These are phyloP conservation scores for Fomitopsis betulina DNA, from an alignment of 1,284 basidiomycete genomes.

Conservation along the genomic window DNA sequence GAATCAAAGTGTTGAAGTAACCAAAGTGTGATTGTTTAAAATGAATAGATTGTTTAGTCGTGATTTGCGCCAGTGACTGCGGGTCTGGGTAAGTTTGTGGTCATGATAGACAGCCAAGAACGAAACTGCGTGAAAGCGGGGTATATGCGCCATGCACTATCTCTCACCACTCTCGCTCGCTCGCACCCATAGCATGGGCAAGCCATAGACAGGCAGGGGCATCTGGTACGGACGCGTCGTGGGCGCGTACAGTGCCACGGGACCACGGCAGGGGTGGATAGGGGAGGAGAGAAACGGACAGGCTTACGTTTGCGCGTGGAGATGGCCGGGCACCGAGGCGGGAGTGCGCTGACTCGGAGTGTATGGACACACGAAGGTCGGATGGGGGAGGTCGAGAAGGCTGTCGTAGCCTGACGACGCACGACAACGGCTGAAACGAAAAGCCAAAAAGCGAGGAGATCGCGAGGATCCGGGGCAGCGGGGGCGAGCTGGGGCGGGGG, in stretches of 20 bases:
- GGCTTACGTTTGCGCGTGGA: conserved; percentile 1
- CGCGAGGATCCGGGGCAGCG: not conserved
- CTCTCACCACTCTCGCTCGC: no score
- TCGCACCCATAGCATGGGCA: not conserved
- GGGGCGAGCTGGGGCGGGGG: not conserved
- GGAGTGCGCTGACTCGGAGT: not conserved
- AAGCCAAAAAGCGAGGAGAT: not conserved
- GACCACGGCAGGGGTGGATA: not conserved
- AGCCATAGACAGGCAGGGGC: not conserved
- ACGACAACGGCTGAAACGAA: not conserved
- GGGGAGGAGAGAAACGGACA: not conserved
- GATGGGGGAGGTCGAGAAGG: not conserved
- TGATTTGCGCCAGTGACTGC: no score
- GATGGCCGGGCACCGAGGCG: not conserved
- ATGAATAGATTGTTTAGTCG: not conserved
- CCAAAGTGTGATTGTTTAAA: not conserved
- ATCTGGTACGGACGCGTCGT: not conserved
- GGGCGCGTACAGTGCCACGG: not conserved
- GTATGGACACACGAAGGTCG: not conserved
- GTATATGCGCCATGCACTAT: no score
- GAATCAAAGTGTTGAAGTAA: not conserved
- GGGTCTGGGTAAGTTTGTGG: no score
- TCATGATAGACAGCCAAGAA: no score
- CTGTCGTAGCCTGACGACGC: not conserved
- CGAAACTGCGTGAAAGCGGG: no score